phyloP scores from a whole-genome alignment of 768 basidiomycete genomes.

The Pleurotus tuber-regium region DNA sequence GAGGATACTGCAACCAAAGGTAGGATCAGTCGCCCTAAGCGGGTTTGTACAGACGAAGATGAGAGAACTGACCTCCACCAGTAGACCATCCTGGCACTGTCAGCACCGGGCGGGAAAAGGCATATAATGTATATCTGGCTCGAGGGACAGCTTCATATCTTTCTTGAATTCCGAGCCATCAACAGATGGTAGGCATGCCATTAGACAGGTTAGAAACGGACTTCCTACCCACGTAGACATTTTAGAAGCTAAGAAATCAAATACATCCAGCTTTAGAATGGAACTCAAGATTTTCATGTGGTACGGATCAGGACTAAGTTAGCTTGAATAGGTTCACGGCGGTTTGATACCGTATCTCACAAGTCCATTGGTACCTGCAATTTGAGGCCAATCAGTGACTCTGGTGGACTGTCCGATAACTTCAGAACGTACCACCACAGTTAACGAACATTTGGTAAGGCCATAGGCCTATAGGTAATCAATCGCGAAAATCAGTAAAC shows the following conservation, averaged over 20 bases:
- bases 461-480: too few relatives aligned
- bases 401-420: too few relatives aligned
- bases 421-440: too few relatives aligned
- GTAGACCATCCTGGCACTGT: neutral
- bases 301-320: too few relatives aligned
- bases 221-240: neutral
- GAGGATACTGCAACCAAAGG: neutral
- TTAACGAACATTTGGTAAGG: too few relatives aligned
- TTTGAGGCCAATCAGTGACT: too few relatives aligned
- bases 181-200: neutral
- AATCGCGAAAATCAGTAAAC: too few relatives aligned
- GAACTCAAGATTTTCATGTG: too few relatives aligned
- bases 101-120: neutral
- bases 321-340: too few relatives aligned
- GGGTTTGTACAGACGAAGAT: neutral
- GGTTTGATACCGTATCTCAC: too few relatives aligned
- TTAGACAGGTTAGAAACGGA: neutral
- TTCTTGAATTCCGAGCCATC: neutral
- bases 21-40: neutral
- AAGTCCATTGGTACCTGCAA: too few relatives aligned
- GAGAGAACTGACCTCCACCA: neutral
- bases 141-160: neutral
- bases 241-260: neutral
- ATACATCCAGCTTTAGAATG: too few relatives aligned
- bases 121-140: neutral